Percentiles rank a stretch among this genome's conserved stretches.
Evolutionary conservation across 345 rosid species (phyloP).

Genomic region (Salix koriyanagi): DNA sequence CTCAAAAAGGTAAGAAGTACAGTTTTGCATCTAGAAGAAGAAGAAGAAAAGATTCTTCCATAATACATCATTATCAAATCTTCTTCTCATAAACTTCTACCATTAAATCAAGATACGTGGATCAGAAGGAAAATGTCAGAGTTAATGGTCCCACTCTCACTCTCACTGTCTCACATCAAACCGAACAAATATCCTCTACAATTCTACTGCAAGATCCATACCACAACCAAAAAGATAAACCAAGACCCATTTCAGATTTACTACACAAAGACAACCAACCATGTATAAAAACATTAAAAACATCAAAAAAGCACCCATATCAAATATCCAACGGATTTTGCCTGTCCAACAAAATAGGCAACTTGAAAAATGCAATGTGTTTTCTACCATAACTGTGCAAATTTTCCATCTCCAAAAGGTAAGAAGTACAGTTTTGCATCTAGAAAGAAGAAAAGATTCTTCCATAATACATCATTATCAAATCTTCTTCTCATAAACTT

Average conservation of each 20-base stretch:
- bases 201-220: too few species aligned
- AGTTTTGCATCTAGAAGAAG: constrained; percentile 16
- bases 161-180: constrained; percentile 2
- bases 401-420: constrained; percentile 15
- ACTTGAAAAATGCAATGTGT: too few species aligned
- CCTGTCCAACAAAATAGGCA: too few species aligned
- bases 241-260: too few species aligned
- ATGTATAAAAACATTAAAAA: too few species aligned
- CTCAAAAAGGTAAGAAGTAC: constrained; percentile 19
- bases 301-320: too few species aligned
- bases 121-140: constrained; percentile 33
- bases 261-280: too few species aligned
- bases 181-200: too few species aligned
- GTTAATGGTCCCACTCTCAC: constrained; percentile 48
- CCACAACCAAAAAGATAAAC: too few species aligned
- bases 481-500: constrained; percentile 17
- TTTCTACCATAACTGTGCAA: not conserved
- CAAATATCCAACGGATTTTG: too few species aligned
- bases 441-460: constrained; percentile 29
- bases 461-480: constrained; percentile 28
- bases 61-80: constrained; percentile 28
- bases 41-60: constrained; percentile 28
- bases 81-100: constrained; percentile 19
- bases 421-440: constrained; percentile 15
- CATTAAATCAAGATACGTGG: constrained; percentile 43